phyloP scores from a whole-genome alignment of 2,329 filamentous ascomycete genomes.

The Talaromyces sp. region DNA sequence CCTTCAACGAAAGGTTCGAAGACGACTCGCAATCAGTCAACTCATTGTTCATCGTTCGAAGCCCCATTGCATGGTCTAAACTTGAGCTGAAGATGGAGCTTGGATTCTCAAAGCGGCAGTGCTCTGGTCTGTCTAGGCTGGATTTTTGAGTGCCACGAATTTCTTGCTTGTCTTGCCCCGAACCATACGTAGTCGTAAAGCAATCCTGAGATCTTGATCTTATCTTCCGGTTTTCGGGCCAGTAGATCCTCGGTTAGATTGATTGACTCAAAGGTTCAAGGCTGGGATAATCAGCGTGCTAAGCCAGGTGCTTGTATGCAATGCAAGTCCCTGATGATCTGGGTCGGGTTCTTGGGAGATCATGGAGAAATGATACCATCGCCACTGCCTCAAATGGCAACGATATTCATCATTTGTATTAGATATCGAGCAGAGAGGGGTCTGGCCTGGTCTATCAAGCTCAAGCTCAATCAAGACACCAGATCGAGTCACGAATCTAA shows the following conservation, averaged over 20 bases:
- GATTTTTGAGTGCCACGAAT: not conserved
- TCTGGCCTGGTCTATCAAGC: not conserved
- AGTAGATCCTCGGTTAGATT: not conserved
- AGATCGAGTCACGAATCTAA: not conserved
- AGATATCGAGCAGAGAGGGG: not conserved
- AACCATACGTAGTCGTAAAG: not conserved
- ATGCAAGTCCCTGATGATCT: not conserved
- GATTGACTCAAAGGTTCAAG: too few species aligned
- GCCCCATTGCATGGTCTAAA: not conserved
- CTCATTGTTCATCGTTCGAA: not conserved
- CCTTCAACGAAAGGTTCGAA: not conserved
- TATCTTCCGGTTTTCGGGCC: not conserved
- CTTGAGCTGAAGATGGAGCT: not conserved
- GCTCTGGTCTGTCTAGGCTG: not conserved
- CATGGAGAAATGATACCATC: not conserved
- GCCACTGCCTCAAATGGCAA: not conserved
- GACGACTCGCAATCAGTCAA: not conserved
- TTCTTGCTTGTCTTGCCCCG: not conserved
- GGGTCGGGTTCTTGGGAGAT: not conserved
- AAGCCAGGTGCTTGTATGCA: not conserved
- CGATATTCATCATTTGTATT: not conserved
- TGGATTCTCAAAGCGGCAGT: not conserved
- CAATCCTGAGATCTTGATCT: not conserved
- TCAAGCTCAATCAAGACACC: too few species aligned
- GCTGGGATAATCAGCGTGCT: not conserved